A percentile compares a stretch with the other conserved stretches of the same genome.
phyloP scores from a whole-genome alignment of 208 protist genomes.

The Baffinella frigidus region DNA sequence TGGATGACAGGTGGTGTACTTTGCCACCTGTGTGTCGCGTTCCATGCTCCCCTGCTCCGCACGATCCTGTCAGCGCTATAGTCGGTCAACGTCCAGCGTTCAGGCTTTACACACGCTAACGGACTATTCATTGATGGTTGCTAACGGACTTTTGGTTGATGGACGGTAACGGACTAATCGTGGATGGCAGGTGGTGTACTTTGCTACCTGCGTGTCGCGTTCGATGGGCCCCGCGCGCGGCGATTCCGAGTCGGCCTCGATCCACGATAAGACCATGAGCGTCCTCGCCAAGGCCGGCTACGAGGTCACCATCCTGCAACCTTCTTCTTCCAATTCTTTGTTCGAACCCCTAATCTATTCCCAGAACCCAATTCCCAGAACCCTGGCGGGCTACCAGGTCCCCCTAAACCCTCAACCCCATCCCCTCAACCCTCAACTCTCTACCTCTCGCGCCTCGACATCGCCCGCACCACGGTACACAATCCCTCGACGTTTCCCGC shows the following conservation, averaged over 20 bases:
- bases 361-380: too few species aligned
- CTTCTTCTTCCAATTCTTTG: neutral
- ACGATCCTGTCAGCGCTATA: neutral
- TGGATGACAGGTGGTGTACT: slow-evolving; percentile 12
- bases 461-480: too few species aligned
- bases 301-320: neutral
- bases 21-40: slow-evolving; percentile 34
- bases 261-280: slow-evolving; percentile 37
- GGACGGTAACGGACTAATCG: neutral
- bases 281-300: slow-evolving; percentile 57
- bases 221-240: slow-evolving; percentile 57
- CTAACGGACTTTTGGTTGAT: slow-evolving; percentile 17
- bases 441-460: too few species aligned
- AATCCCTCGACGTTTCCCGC: too few species aligned
- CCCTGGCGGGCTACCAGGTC: slow-evolving; percentile 43
- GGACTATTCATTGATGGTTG: neutral
- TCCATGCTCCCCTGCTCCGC: neutral
- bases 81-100: too few species aligned
- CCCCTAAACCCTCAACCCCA: too few species aligned
- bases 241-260: slow-evolving; percentile 22
- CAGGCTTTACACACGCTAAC: too few species aligned
- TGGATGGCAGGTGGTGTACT: slow-evolving; percentile 57
- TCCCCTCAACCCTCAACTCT: too few species aligned
- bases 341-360: too few species aligned
- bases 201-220: slow-evolving; percentile 62